These are phyloP conservation scores for Rhizopogon vinicolor DNA, from an alignment of 768 basidiomycete genomes.

Conservation along the genomic window DNA sequence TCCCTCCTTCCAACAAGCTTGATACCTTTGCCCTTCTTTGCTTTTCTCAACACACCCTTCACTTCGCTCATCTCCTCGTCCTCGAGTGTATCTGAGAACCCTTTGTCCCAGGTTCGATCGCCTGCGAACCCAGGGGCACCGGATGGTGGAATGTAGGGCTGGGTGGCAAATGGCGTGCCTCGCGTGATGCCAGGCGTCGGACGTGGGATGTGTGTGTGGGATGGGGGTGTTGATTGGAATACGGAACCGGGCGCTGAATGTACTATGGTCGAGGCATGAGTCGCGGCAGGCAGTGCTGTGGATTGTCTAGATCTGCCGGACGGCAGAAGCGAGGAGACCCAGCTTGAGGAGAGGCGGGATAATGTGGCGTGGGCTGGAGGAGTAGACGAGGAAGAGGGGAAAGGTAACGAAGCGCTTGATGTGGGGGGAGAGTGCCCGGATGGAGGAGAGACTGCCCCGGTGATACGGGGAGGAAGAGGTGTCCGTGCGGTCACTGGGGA, in stretches of 20 bases:
- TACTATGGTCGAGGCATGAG: neutral
- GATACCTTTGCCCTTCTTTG: conserved; percentile 30
- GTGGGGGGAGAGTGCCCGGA: conserved; percentile 14
- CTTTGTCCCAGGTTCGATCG: conserved; percentile 65
- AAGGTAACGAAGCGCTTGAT: conserved; percentile 3
- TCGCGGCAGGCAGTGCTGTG: conserved; percentile 7
- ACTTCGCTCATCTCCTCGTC: conserved; percentile 37
- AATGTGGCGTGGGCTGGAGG: conserved; percentile 33
- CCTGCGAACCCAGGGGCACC: conserved; percentile 81
- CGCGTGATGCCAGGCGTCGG: conserved; percentile 27
- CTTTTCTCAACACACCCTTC: conserved; percentile 38
- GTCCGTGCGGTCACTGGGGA: conserved; percentile 7
- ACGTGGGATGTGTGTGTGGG: neutral
- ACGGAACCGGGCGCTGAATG: conserved; percentile 7
- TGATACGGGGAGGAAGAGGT: conserved; percentile 17
- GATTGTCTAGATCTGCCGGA: conserved; percentile 11
- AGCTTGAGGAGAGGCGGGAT: conserved; percentile 42
- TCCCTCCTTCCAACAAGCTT: conserved; percentile 53
- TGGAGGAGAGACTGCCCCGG: conserved; percentile 20
- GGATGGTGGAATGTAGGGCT: conserved; percentile 41
- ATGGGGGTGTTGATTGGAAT: conserved; percentile 13
- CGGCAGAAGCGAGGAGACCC: conserved; percentile 45
- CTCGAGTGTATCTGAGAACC: conserved; percentile 47
- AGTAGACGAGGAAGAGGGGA: neutral
- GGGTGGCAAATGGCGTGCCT: conserved; percentile 47